A percentile compares a stretch with the other conserved stretches of the same genome.
Conservation (phyloP, 176 grass and related monocot genomes). For the Carex parvula region DNA sequence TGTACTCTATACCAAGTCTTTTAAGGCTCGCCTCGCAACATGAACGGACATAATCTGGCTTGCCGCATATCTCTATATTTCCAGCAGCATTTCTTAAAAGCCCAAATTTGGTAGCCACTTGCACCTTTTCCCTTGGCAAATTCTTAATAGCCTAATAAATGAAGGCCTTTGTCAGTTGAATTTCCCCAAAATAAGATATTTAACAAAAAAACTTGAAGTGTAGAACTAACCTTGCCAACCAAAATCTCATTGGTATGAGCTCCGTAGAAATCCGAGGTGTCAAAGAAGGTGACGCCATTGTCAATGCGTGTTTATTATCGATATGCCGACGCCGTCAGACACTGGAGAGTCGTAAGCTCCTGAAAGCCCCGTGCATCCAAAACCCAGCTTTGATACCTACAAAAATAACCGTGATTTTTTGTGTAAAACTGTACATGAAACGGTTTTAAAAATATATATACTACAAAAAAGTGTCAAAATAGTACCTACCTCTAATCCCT, state of each 20-base stretch:
- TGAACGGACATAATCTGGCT: slow-evolving; percentile 37
- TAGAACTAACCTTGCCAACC: slow-evolving; percentile 30
- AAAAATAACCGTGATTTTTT: neutral
- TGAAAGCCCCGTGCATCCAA: slow-evolving; percentile 45
- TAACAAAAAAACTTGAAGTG: neutral
- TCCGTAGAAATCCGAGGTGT: slow-evolving; percentile 42
- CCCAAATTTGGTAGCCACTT: slow-evolving; percentile 52
- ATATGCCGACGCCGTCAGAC: slow-evolving; percentile 25
- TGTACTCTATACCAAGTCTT: slow-evolving; percentile 41
- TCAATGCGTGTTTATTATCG: slow-evolving; percentile 35
- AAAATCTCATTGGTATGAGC: slow-evolving; percentile 38
- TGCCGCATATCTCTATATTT: slow-evolving; percentile 8
- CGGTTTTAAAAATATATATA: no score
- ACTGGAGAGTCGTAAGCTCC: slow-evolving; percentile 15
- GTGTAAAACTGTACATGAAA: neutral
- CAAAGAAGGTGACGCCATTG: slow-evolving; percentile 40
- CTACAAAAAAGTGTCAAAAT: no score
- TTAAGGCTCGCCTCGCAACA: slow-evolving; percentile 43
- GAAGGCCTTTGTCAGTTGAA: neutral
- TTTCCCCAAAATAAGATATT: neutral
- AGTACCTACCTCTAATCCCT: no score
- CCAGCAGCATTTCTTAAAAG: neutral
- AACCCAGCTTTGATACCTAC: slow-evolving; percentile 36
- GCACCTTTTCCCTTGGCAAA: slow-evolving; percentile 17
- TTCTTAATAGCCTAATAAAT: slow-evolving; percentile 28